These are phyloP conservation scores for Barnettozyma sucrosica DNA, from an alignment of 805 yeast species.

Conservation along the genomic window DNA sequence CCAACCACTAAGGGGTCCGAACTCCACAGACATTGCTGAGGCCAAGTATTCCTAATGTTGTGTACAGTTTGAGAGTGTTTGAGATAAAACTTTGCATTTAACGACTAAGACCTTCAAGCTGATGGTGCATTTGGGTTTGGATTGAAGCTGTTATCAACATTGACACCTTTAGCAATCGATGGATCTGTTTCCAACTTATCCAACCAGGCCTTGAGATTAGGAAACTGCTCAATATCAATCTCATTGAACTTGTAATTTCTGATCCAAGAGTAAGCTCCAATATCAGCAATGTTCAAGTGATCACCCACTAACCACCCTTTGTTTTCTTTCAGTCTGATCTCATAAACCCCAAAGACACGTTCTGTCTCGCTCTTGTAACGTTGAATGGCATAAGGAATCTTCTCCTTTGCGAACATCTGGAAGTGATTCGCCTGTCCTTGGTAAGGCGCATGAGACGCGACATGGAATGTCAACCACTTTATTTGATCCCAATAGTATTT, in stretches of 20 bases:
- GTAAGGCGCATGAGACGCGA: conserved; percentile 57
- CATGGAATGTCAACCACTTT: conserved; percentile 51
- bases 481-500: conserved; percentile 44
- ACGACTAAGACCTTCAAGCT: too few species aligned
- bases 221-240: conserved; percentile 35
- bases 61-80: too few species aligned
- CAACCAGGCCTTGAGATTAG: conserved; percentile 37
- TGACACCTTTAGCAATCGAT: conserved; percentile 15
- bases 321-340: conserved; percentile 42
- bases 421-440: conserved; percentile 58
- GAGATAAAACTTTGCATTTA: too few species aligned
- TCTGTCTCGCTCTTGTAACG: conserved; percentile 47
- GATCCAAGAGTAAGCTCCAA: conserved; percentile 45
- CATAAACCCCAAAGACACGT: conserved; percentile 50
- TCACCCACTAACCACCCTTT: conserved; percentile 57
- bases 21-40: too few species aligned
- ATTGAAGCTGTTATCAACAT: conserved; percentile 1
- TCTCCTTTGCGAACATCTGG: conserved; percentile 38
- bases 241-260: conserved; percentile 8
- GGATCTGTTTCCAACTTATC: conserved; percentile 29
- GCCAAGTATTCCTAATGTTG: too few species aligned
- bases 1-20: too few species aligned
- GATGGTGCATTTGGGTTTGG: conserved; percentile 4
- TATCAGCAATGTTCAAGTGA: conserved; percentile 54
- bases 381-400: conserved; percentile 47